Evolutionary conservation across 768 basidiomycete genomes (phyloP).

Genomic region (Suillus tomentosus): DNA sequence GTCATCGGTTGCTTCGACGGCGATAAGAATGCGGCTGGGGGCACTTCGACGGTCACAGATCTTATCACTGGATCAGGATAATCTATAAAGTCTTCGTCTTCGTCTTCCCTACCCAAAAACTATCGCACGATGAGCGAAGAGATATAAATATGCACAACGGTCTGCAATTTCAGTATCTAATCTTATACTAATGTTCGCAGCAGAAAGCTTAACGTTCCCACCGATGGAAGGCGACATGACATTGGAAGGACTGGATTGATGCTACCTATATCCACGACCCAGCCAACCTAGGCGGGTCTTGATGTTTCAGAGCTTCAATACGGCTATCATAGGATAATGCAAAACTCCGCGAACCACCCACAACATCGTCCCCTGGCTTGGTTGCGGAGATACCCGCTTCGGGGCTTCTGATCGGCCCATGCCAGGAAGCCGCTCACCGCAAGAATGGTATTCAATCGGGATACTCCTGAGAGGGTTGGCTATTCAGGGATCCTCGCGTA

Average conservation of each 20-base stretch:
- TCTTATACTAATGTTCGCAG: not conserved
- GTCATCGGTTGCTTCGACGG: not conserved
- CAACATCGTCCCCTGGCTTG: not conserved
- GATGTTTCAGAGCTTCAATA: not conserved
- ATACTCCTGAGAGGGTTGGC: not conserved
- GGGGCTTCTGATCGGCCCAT: not conserved
- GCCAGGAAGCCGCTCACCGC: not conserved
- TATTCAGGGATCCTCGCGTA: not conserved
- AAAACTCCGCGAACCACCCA: slow-evolving; percentile 1
- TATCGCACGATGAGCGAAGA: not conserved
- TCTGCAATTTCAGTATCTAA: not conserved
- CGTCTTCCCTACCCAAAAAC: not conserved
- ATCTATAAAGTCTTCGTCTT: not conserved
- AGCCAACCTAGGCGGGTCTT: not conserved
- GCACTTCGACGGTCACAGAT: not conserved
- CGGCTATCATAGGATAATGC: not conserved
- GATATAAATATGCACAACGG: not conserved
- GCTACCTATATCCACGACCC: not conserved
- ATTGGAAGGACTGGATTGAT: not conserved
- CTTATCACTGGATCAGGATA: not conserved
- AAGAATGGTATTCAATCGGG: slow-evolving; percentile 2
- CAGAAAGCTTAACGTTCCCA: not conserved
- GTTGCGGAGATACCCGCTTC: slow-evolving; percentile 1
- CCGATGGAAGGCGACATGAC: not conserved
- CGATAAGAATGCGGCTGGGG: not conserved